These are phyloP conservation scores for Yarrowia sp. DNA, from an alignment of 805 yeast genomes.

Conservation along the genomic window DNA sequence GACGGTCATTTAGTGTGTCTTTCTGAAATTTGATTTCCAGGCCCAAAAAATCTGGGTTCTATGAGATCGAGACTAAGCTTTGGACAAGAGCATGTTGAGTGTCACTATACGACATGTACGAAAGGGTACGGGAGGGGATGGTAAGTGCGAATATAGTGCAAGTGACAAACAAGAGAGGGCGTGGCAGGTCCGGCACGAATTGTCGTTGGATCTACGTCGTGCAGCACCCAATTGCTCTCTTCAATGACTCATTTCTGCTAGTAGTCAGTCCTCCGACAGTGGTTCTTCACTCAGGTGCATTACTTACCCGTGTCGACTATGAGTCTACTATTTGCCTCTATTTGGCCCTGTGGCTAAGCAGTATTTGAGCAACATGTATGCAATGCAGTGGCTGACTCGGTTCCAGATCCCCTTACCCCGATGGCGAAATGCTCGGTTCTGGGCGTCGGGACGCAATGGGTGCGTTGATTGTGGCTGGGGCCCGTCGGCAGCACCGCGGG, in stretches of 20 bases:
- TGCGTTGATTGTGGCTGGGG: background rate
- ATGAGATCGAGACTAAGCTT: constrained; percentile 1
- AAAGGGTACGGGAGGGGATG: background rate
- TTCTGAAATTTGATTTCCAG: background rate
- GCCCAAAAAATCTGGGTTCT: constrained; percentile 1
- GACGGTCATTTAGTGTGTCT: background rate
- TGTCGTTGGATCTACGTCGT: background rate
- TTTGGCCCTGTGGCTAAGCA: constrained; percentile 1
- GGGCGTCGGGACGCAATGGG: too few relatives aligned
- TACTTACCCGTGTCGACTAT: constrained; percentile 16
- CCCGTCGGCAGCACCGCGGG: background rate
- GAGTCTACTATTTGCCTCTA: background rate
- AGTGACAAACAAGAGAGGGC: too few relatives aligned
- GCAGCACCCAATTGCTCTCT: background rate
- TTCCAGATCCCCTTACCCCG: constrained; percentile 22
- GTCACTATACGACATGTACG: constrained; percentile 6
- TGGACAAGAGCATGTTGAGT: background rate
- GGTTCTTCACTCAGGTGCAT: background rate
- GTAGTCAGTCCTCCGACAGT: too few relatives aligned
- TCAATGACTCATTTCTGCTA: too few relatives aligned
- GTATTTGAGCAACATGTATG: constrained; percentile 25
- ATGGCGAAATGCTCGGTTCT: too few relatives aligned
- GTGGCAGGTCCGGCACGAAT: too few relatives aligned
- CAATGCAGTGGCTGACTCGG: constrained; percentile 38
- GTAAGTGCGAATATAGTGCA: too few relatives aligned